A percentile compares a stretch with the other conserved stretches of the same genome.
Conservation (phyloP, 805 yeast genomes). For the Ogataea trehaloabstinens region DNA sequence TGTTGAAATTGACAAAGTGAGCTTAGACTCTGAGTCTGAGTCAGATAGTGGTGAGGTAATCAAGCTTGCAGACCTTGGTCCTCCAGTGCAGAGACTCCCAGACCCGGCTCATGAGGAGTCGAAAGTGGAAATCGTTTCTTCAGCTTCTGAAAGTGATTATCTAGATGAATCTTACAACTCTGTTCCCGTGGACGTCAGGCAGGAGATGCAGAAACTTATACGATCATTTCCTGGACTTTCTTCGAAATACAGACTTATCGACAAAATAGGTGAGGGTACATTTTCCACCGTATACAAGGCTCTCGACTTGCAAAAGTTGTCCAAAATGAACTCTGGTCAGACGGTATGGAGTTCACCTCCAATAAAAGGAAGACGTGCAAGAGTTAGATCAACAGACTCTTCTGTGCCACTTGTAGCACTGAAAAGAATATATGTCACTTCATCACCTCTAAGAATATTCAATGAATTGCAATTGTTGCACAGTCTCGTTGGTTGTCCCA, state of each 20-base stretch:
- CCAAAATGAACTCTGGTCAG: slow-evolving; percentile 20
- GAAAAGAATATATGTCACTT: slow-evolving; percentile 90
- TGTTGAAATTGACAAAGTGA: too few relatives aligned
- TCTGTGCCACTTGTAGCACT: slow-evolving; percentile 63
- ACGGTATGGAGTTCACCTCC: slow-evolving; percentile 31
- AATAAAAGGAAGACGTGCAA: slow-evolving; percentile 14
- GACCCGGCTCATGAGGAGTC: background rate
- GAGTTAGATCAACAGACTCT: slow-evolving; percentile 21
- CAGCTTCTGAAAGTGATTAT: background rate
- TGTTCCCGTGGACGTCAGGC: slow-evolving; percentile 24
- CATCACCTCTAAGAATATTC: slow-evolving; percentile 87
- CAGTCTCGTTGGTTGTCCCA: slow-evolving; percentile 60
- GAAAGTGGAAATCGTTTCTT: background rate
- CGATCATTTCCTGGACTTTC: slow-evolving; percentile 32
- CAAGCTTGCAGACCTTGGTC: background rate
- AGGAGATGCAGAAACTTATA: slow-evolving; percentile 32
- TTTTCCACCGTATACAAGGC: slow-evolving; percentile 75
- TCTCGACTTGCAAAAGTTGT: slow-evolving; percentile 30
- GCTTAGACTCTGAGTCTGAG: too few relatives aligned
- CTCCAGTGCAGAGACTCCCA: slow-evolving; percentile 1
- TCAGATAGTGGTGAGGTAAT: background rate
- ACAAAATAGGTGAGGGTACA: slow-evolving; percentile 78
- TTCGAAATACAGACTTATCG: slow-evolving; percentile 37
- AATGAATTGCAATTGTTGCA: slow-evolving; percentile 83
- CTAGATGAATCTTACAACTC: slow-evolving; percentile 11